Evolutionary conservation across 768 basidiomycete genomes (phyloP), one percentile per base, ranked within the genome.

Genomic region (Pholiota conissans): DNA sequence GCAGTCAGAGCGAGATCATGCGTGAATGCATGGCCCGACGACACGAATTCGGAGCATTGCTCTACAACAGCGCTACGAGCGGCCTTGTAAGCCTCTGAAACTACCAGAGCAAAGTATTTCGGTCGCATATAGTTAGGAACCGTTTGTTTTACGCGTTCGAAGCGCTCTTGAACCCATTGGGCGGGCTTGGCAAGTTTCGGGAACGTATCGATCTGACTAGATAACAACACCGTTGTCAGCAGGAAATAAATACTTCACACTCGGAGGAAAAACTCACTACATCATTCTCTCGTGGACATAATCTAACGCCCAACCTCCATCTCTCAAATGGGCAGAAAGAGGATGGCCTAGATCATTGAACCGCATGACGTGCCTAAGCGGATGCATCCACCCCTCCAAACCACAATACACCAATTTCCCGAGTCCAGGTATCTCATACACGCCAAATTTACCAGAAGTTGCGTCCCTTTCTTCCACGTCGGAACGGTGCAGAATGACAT

Each of bases 351-450:
- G 81, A 69, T 99, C 95, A 70, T 98, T 98, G 66, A 86, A 82
- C 62, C 80, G 79, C 85, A 95, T 95, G 69, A 98, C 85, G 63
- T 85, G 84, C 35, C 85, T 81, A 54, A 98, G 76, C 0, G 87
- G 87, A 63, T 88, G 84, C 94, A 99, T 98, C 94, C 95, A 99
- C 1, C 97, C 97, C 67, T 98, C 93, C 50, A 98, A 71, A 16
- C 97, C 97, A 65, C 95, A 98, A 72, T 98, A 99, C 10, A 84
- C 85, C 70, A 95, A 76, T 57, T 82, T 81, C 0, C 90, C 93
- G 22, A 84, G 66, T 22, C 80, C 84, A 4, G 95, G 91, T 30
- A 99, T 74, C 47, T 88, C 81, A 71, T 98, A 98, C 1, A 77
- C 83, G 3, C 97, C 95, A 67, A 88, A 86, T 59, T 86, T 82